Evolutionary conservation across 768 basidiomycete genomes (phyloP), one percentile per base, ranked within the genome.

Genomic region (Pisolithus sp.): DNA sequence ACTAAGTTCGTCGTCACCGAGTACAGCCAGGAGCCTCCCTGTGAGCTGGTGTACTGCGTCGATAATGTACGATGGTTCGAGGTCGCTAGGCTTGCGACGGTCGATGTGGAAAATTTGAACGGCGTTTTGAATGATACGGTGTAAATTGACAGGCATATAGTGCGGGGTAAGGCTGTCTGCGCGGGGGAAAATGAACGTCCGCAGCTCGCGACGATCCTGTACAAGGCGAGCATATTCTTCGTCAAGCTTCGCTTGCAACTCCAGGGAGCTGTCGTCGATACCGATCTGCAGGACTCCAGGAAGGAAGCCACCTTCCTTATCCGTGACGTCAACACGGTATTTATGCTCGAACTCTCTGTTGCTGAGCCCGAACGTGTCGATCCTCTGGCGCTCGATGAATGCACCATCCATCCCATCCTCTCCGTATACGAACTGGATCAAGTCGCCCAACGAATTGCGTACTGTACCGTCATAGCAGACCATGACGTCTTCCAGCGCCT

Each of bases 381-480:
- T 85, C 48, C 80, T 86, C 71, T 99, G 96, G 57, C 87, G 88
- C 73, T 99, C 96, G 66, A 99, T 96, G 68, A 85, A 94, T 0
- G 93, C 92, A 53, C 91, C 96, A 63, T 99, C 96, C 89, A 98
- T 97, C 40, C 96, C 96, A 62, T 99, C 96, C 66, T 99, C 96
- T 28, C 96, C 96, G 57, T 99, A 99, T 21, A 92, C 77, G 68
- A 97, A 97, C 64, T 98, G 94, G 24, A 99, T 79, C 36, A 99
- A 81, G 68, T 98, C 94, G 13, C 95, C 95, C 3, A 95, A 78
- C 3, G 96, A 98, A 64, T 99, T 99, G 49, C 96, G 83, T 21
- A 98, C 95, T 0, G 96, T 98, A 24, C 95, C 94, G 55, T 99
- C 96, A 63, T 98, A 99, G 68, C 89, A 89, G 37, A 98, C 94